Percentiles rank a stretch among this genome's conserved stretches.
phyloP scores from a whole-genome alignment of 805 yeast genomes.

The Starmerella stigmatis region DNA sequence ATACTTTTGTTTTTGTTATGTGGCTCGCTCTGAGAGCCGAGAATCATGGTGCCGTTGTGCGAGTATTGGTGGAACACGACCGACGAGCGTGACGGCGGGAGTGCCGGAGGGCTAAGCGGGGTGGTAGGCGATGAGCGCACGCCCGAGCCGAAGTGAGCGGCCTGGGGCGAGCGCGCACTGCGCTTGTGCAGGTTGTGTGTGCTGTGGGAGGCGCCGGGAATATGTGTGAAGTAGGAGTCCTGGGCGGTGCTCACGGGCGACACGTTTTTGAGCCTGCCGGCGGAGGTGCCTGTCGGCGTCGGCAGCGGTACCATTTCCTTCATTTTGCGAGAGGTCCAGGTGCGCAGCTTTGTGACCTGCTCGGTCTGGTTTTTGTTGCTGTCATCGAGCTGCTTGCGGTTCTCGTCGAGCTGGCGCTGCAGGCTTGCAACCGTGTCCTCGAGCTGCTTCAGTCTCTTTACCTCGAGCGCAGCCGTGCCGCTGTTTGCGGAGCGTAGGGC shows the following conservation, averaged over 20 bases:
- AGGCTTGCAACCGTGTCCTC: constrained; percentile 6
- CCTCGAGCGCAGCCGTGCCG: too few relatives aligned
- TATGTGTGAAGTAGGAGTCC: constrained; percentile 1
- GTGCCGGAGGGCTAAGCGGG: constrained; percentile 2
- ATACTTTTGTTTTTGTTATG: not conserved
- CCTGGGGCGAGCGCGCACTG: constrained; percentile 1
- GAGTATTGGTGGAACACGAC: constrained; percentile 1
- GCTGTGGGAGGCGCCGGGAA: not conserved
- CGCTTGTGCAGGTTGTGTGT: constrained; percentile 1
- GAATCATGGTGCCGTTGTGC: not conserved
- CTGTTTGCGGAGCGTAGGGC: not conserved
- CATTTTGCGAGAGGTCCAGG: constrained; percentile 49
- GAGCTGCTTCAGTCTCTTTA: not conserved
- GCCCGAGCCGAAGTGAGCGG: not conserved
- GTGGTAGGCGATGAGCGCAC: not conserved
- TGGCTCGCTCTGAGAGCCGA: not conserved
- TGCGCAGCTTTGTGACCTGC: constrained; percentile 45
- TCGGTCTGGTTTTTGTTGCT: constrained; percentile 39
- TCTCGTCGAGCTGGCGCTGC: constrained; percentile 26
- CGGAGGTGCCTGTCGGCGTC: constrained; percentile 34
- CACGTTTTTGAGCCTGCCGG: not conserved
- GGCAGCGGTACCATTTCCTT: constrained; percentile 61
- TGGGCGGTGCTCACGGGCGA: not conserved
- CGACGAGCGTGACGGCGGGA: not conserved
- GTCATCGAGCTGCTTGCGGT: constrained; percentile 29